A percentile compares a stretch with the other conserved stretches of the same genome.
phyloP scores from a whole-genome alignment of 148 eudicot genomes.

The Persicaria maculosa region DNA sequence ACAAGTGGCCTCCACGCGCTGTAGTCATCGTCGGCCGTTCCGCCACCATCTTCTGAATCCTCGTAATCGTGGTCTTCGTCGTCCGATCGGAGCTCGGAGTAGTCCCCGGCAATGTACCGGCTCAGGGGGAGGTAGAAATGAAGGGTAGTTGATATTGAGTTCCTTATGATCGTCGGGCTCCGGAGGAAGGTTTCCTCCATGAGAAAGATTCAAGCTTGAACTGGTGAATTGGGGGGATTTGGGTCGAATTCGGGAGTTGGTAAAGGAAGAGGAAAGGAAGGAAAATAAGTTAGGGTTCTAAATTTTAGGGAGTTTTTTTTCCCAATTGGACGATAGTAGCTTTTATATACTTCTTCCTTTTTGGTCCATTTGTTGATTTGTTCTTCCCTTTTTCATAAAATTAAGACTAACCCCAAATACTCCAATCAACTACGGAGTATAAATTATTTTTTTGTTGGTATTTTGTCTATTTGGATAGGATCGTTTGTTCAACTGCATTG shows the following conservation, averaged over 20 bases:
- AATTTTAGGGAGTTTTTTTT: not conserved
- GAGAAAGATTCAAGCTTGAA: not conserved
- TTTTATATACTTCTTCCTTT: not conserved
- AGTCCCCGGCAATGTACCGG: constrained; percentile 21
- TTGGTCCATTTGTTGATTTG: not conserved
- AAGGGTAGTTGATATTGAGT: constrained; percentile 20
- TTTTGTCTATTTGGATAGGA: no score
- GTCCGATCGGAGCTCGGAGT: constrained; percentile 18
- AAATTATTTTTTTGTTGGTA: no score
- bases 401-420: no score
- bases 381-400: not conserved
- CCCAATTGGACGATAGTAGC: not conserved
- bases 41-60: constrained; percentile 15
- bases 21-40: constrained; percentile 19
- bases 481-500: no score
- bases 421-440: no score
- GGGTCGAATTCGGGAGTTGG: not conserved
- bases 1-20: constrained; percentile 79
- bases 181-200: constrained; percentile 16
- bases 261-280: not conserved
- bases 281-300: constrained; percentile 3
- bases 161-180: constrained; percentile 21
- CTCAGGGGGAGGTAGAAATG: constrained; percentile 16
- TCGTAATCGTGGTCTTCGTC: constrained; percentile 15
- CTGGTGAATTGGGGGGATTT: not conserved